Evolutionary conservation across 2,329 filamentous ascomycete species (phyloP).

Genomic region (Orbilia oligospora): DNA sequence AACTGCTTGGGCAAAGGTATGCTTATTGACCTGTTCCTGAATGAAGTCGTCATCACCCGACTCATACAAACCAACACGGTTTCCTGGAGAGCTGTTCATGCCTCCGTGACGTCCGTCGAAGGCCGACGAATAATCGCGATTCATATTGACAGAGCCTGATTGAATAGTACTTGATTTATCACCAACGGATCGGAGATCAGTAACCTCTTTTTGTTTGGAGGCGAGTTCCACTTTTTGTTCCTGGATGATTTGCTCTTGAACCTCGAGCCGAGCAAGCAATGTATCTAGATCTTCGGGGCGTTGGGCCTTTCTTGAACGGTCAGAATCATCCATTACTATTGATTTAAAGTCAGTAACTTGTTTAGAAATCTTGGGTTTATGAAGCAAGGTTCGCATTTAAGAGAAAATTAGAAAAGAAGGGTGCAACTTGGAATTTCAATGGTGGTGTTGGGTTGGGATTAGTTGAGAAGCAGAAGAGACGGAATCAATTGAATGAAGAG

Average conservation of each 20-base stretch:
- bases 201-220: slow-evolving; percentile 44
- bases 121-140: slow-evolving; percentile 25
- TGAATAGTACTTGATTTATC: slow-evolving; percentile 21
- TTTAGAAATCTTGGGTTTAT: neutral
- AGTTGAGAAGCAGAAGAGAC: neutral
- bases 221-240: slow-evolving; percentile 54
- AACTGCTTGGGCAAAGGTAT: slow-evolving; percentile 52
- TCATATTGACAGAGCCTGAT: slow-evolving; percentile 18
- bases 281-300: slow-evolving; percentile 47
- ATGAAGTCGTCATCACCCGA: slow-evolving; percentile 56
- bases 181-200: slow-evolving; percentile 24
- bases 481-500: too few relatives aligned
- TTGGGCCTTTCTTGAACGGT: slow-evolving; percentile 28
- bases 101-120: slow-evolving; percentile 30
- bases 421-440: too few relatives aligned
- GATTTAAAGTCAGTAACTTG: neutral
- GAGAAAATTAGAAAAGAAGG: neutral
- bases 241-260: slow-evolving; percentile 54
- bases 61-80: slow-evolving; percentile 35
- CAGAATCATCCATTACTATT: slow-evolving; percentile 30
- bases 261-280: slow-evolving; percentile 47
- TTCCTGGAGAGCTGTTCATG: slow-evolving; percentile 33
- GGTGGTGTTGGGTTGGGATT: neutral
- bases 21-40: slow-evolving; percentile 56
- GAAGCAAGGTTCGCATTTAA: neutral